These are phyloP conservation scores for Penicillium herquei DNA, from an alignment of 495 filamentous ascomycete genomes.

Conservation along the genomic window DNA sequence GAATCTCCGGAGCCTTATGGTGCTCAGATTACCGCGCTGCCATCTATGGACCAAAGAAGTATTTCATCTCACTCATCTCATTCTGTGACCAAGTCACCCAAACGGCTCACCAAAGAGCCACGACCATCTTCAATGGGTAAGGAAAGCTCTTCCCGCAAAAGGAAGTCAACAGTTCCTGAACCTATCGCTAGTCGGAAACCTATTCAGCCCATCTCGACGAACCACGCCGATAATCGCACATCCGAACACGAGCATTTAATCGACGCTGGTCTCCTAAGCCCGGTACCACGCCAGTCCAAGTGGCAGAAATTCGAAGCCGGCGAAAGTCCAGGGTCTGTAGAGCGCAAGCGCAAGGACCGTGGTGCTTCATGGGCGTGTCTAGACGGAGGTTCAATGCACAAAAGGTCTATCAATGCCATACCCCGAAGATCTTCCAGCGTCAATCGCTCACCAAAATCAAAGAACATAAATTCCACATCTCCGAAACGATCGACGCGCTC, in stretches of 20 bases:
- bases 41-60: conserved; percentile 16
- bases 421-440: conserved; percentile 17
- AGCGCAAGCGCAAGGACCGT: conserved; percentile 24
- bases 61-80: conserved; percentile 13
- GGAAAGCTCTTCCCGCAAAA: conserved; percentile 42
- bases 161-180: conserved; percentile 42
- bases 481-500: conserved; percentile 22
- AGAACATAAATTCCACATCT: conserved; percentile 22
- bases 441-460: conserved; percentile 22
- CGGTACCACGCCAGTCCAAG: conserved; percentile 26
- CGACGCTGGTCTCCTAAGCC: conserved; percentile 18
- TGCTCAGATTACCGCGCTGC: conserved; percentile 16
- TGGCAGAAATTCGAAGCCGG: conserved; percentile 36
- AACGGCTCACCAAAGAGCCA: conserved; percentile 17
- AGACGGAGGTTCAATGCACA: conserved; percentile 11
- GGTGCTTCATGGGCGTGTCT: conserved; percentile 6
- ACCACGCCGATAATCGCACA: conserved; percentile 11
- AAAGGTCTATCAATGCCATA: conserved; percentile 18
- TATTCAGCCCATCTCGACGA: conserved; percentile 18
- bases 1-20: conserved; percentile 6
- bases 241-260: conserved; percentile 14
- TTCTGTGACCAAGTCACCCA: conserved; percentile 16
- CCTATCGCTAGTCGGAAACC: conserved; percentile 22
- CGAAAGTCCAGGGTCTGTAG: conserved; percentile 42
- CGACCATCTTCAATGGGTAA: conserved; percentile 27